Evolutionary conservation across 1,139 yeast genomes (phyloP).

Genomic region (Suhomyces bokatorum): DNA sequence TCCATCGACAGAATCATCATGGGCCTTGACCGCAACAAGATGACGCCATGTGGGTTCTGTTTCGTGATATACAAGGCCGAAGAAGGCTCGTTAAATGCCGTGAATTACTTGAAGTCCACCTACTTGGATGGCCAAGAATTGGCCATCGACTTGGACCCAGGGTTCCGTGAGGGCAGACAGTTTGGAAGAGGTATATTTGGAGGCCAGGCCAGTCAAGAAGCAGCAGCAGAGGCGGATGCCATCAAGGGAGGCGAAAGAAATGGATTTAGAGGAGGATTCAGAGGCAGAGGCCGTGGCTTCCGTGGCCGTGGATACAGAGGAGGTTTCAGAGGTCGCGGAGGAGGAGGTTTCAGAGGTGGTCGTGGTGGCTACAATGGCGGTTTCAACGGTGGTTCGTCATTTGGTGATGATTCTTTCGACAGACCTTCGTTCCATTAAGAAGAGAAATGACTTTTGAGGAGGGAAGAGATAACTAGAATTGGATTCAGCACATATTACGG

Average conservation of each 20-base stretch:
- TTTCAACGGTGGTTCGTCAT: not conserved
- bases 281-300: conserved; percentile 24
- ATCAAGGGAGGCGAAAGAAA: conserved; percentile 21
- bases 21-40: conserved; percentile 88
- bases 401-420: conserved; percentile 5
- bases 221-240: conserved; percentile 23
- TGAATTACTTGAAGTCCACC: conserved; percentile 78
- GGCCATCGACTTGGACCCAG: conserved; percentile 90
- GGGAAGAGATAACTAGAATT: too few relatives aligned
- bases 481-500: too few relatives aligned
- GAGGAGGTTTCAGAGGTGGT: conserved; percentile 27
- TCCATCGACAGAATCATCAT: conserved; percentile 74
- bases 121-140: conserved; percentile 77
- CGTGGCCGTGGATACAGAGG: conserved; percentile 24
- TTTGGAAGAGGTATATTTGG: conserved; percentile 91
- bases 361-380: conserved; percentile 8
- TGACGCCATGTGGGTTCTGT: conserved; percentile 95
- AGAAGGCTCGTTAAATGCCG: conserved; percentile 73
- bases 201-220: conserved; percentile 65
- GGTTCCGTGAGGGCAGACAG: conserved; percentile 91
- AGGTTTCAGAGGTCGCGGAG: conserved; percentile 33
- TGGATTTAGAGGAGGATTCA: conserved; percentile 27
- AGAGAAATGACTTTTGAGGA: too few relatives aligned
- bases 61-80: conserved; percentile 74
- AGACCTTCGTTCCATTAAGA: not conserved